These are phyloP conservation scores for Apostasia ramifera DNA, from an alignment of 106 monocot genomes.

Conservation along the genomic window DNA sequence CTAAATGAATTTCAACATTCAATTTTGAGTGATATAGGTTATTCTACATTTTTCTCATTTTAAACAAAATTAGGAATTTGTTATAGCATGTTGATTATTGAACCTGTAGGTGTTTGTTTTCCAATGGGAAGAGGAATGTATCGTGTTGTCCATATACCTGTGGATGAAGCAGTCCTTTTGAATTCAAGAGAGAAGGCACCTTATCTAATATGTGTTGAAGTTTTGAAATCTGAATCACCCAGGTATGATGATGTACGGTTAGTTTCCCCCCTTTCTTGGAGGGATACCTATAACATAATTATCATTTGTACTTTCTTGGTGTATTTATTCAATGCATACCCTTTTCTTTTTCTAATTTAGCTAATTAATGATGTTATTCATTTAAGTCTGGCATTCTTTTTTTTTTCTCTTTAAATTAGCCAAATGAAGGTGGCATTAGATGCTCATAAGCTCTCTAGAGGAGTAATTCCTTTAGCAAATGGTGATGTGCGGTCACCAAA, in stretches of 20 bases:
- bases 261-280: neutral
- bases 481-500: slow-evolving; percentile 91
- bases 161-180: slow-evolving; percentile 88
- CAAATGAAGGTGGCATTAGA: slow-evolving; percentile 54
- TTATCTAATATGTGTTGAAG: slow-evolving; percentile 93
- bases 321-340: neutral
- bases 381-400: neutral
- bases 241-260: slow-evolving; percentile 38
- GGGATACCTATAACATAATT: no score
- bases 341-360: neutral
- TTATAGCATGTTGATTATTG: neutral
- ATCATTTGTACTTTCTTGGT: neutral
- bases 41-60: neutral
- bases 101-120: slow-evolving; percentile 76
- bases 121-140: slow-evolving; percentile 99
- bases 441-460: slow-evolving; percentile 71
- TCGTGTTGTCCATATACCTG: slow-evolving; percentile 86
- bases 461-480: slow-evolving; percentile 93
- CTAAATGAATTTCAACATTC: neutral
- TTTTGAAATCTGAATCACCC: slow-evolving; percentile 81
- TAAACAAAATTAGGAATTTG: neutral
- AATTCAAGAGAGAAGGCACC: slow-evolving; percentile 99
- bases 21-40: neutral
- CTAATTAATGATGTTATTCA: neutral
- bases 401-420: slow-evolving; percentile 29